phyloP scores from a whole-genome alignment of 306 rosid genomes.

The Medicago ruthenica region DNA sequence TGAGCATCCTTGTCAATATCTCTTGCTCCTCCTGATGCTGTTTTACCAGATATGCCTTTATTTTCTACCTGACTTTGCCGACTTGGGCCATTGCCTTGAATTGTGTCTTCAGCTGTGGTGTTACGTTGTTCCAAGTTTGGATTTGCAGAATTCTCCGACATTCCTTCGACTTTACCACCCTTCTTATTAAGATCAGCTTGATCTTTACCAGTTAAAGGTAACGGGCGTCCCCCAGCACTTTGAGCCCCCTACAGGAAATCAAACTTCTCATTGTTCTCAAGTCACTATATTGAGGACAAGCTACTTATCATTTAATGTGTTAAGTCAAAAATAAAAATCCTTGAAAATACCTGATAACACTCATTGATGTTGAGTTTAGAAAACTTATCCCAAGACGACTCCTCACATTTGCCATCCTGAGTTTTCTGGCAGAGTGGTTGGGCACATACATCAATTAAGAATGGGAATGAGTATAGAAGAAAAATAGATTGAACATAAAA shows the following conservation, averaged over 20 bases:
- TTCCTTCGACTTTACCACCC: constrained; percentile 66
- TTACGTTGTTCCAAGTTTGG: constrained; percentile 57
- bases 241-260: constrained; percentile 70
- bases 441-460: constrained; percentile 37
- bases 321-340: constrained; percentile 16
- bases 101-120: constrained; percentile 52
- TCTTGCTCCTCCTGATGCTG: constrained; percentile 55
- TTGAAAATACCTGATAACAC: constrained; percentile 55
- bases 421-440: constrained; percentile 48
- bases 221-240: constrained; percentile 57
- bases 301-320: constrained; percentile 36
- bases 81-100: constrained; percentile 53
- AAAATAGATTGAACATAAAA: constrained; percentile 36
- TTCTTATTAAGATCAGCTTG: constrained; percentile 50
- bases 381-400: constrained; percentile 67
- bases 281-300: constrained; percentile 48
- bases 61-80: constrained; percentile 52
- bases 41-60: constrained; percentile 57
- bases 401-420: constrained; percentile 63
- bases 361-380: constrained; percentile 62
- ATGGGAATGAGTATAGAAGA: constrained; percentile 17
- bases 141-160: constrained; percentile 72
- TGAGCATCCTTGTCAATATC: constrained; percentile 63
- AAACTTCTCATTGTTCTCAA: constrained; percentile 47
- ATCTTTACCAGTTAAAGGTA: constrained; percentile 58